phyloP scores from a whole-genome alignment of 768 basidiomycete species.

The Hericium erinaceus region DNA sequence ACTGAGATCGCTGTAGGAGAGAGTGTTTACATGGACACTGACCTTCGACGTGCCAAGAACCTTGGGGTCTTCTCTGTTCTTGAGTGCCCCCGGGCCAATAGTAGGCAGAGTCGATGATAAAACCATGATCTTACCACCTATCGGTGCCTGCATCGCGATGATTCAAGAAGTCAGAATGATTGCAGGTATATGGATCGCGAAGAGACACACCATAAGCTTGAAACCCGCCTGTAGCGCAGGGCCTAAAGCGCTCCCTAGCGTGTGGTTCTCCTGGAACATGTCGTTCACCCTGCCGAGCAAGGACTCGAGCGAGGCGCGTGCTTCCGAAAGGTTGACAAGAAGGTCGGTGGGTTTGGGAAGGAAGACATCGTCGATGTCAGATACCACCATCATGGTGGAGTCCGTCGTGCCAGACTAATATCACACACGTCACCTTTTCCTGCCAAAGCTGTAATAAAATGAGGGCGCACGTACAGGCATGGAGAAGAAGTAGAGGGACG shows the following conservation, averaged over 20 bases:
- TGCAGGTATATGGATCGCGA: background rate
- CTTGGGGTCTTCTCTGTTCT: conserved; percentile 96
- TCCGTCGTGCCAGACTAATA: conserved; percentile 60
- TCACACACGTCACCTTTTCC: background rate
- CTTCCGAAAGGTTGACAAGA: conserved; percentile 89
- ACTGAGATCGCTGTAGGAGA: background rate
- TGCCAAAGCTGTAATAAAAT: background rate
- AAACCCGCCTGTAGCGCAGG: conserved; percentile 93
- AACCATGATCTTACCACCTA: conserved; percentile 91
- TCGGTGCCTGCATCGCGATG: conserved; percentile 50
- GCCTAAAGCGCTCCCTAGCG: conserved; percentile 88
- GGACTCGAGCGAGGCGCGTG: conserved; percentile 67
- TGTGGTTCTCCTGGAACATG: conserved; percentile 97
- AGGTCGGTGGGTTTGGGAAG: conserved; percentile 93
- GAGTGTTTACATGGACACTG: background rate
- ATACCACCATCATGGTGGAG: conserved; percentile 92
- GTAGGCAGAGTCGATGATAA: conserved; percentile 82
- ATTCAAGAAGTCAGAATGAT: conserved; percentile 1
- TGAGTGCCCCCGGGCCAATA: conserved; percentile 82
- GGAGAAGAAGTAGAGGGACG: conserved; percentile 94
- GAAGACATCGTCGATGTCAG: conserved; percentile 96
- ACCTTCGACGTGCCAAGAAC: conserved; percentile 91
- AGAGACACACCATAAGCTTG: conserved; percentile 70
- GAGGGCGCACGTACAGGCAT: conserved; percentile 50
- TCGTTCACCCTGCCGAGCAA: conserved; percentile 81